Evolutionary conservation across 163 green algal genomes (phyloP).

Genomic region (Chlorella variabilis): DNA sequence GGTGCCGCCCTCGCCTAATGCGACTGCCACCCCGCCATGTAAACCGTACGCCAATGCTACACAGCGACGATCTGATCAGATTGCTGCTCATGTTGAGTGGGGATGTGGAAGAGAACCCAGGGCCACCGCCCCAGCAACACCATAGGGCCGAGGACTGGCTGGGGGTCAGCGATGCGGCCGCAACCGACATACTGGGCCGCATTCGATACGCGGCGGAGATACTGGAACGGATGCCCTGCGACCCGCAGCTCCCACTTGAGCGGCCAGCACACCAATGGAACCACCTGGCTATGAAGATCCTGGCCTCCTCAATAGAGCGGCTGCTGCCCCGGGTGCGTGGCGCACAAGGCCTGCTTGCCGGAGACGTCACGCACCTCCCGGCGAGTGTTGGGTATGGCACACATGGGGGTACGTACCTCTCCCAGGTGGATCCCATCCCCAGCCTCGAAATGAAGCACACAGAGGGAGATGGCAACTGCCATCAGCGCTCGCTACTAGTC

Average conservation of each 20-base stretch:
- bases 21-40: too few species aligned
- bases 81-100: not conserved
- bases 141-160: not conserved
- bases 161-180: not conserved
- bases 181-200: not conserved
- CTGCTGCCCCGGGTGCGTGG: too few species aligned
- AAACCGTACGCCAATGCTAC: too few species aligned
- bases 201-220: not conserved
- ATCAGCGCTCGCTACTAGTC: not conserved
- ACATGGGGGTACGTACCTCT: not conserved
- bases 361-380: too few species aligned
- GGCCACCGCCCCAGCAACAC: not conserved
- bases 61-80: too few species aligned
- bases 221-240: too few species aligned
- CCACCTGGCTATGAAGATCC: too few species aligned
- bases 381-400: not conserved
- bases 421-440: not conserved
- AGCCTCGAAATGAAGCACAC: not conserved
- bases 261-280: too few species aligned
- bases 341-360: too few species aligned
- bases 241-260: too few species aligned
- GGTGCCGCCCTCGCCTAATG: too few species aligned
- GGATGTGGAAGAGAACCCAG: slow-evolving; percentile 1
- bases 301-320: too few species aligned
- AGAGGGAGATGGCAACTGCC: not conserved